These are phyloP conservation scores for Vaccinium corymbosum DNA, from an alignment of 148 eudicot genomes.

Conservation along the genomic window DNA sequence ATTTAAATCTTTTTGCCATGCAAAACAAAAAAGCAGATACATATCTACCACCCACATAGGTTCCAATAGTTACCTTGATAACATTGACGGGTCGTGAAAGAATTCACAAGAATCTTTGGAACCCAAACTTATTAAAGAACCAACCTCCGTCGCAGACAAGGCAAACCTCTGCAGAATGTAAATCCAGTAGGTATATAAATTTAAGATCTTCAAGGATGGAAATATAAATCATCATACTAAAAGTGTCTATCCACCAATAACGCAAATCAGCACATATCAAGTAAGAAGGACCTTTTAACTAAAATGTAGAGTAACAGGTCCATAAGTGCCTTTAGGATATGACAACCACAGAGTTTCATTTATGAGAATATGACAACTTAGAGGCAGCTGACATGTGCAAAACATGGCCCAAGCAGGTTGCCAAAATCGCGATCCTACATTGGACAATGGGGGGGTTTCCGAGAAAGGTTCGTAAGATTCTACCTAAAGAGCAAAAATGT, in stretches of 20 bases:
- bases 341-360: not conserved
- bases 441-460: not conserved
- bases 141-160: conserved; percentile 79
- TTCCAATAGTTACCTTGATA: conserved; percentile 45
- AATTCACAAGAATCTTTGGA: conserved; percentile 75
- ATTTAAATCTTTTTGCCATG: not conserved
- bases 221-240: not conserved
- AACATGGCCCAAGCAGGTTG: not conserved
- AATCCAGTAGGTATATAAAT: conserved; percentile 13
- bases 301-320: not conserved
- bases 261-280: not conserved
- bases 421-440: not conserved
- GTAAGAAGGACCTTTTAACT: not conserved
- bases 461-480: not conserved
- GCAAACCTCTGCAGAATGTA: conserved; percentile 60
- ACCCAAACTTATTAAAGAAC: conserved; percentile 69
- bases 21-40: not conserved
- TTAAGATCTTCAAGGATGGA: conserved; percentile 1
- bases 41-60: not conserved
- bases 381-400: not conserved
- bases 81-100: conserved; percentile 91
- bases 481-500: not conserved
- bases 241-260: not conserved
- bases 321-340: not conserved
- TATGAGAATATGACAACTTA: not conserved